These are phyloP conservation scores for Agrocybe pediades DNA, from an alignment of 768 basidiomycete genomes.

Conservation along the genomic window DNA sequence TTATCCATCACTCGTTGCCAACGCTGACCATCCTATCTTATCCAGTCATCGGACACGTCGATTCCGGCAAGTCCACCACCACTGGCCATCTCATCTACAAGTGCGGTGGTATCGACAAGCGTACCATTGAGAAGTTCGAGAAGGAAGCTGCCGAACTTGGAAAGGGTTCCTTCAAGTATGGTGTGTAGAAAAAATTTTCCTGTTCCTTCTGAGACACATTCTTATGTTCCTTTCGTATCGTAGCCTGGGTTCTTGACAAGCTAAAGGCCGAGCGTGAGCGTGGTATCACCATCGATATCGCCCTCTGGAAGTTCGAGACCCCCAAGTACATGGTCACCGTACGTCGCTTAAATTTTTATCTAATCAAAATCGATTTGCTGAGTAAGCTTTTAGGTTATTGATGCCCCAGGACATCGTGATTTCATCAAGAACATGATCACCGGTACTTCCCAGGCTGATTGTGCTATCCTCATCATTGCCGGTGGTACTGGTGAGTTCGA, in stretches of 20 bases:
- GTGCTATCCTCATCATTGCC: constrained; percentile 99
- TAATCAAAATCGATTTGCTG: constrained; percentile 17
- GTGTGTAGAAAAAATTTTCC: constrained; percentile 44
- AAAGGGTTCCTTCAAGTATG: constrained; percentile 98
- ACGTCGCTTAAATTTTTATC: constrained; percentile 34
- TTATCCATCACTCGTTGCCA: constrained; percentile 19
- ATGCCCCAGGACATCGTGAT: constrained; percentile 99
- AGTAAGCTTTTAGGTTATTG: constrained; percentile 75
- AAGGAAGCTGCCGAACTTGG: constrained; percentile 99
- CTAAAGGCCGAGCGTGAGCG: constrained; percentile 99
- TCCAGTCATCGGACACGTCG: constrained; percentile 97
- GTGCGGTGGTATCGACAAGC: constrained; percentile 99
- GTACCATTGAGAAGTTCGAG: constrained; percentile 99
- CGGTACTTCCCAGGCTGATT: constrained; percentile 99
- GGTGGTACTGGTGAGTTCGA: constrained; percentile 99
- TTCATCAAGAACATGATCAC: constrained; percentile 99
- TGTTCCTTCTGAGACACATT: constrained; percentile 16
- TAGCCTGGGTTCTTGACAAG: constrained; percentile 99
- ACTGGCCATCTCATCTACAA: constrained; percentile 99
- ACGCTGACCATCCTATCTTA: constrained; percentile 28
- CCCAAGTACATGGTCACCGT: constrained; percentile 94
- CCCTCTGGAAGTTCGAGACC: constrained; percentile 99
- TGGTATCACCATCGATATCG: constrained; percentile 99
- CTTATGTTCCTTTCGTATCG: constrained; percentile 25
- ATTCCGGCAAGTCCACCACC: constrained; percentile 99